Percentiles rank a stretch among this genome's conserved stretches.
These are phyloP conservation scores for Colletotrichum ledebouriae DNA, from an alignment of 2,329 filamentous ascomycete genomes.

Conservation along the genomic window DNA sequence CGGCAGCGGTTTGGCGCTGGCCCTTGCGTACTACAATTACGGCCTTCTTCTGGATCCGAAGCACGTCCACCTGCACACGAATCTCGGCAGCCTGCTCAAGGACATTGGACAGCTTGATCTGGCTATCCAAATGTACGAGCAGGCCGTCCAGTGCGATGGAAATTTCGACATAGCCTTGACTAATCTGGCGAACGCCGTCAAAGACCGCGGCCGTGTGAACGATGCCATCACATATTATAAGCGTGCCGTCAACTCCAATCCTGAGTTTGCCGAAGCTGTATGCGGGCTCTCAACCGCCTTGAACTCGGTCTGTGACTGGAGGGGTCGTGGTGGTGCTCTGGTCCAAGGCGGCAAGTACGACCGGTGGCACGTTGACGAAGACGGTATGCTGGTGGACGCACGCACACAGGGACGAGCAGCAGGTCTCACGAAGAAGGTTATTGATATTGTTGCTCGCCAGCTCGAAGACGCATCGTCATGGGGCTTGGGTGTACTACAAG, in stretches of 20 bases:
- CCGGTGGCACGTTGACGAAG: constrained; percentile 91
- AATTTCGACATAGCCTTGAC: constrained; percentile 97
- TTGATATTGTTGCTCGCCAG: constrained; percentile 91
- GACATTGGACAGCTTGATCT: constrained; percentile 93
- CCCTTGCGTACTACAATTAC: constrained; percentile 95
- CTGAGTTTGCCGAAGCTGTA: constrained; percentile 95
- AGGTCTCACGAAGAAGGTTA: constrained; percentile 91
- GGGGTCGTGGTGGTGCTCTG: constrained; percentile 86
- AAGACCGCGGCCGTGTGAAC: constrained; percentile 91
- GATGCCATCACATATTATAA: constrained; percentile 95
- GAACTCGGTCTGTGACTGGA: constrained; percentile 97
- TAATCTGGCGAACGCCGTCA: constrained; percentile 96
- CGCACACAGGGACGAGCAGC: constrained; percentile 70
- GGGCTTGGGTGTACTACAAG: constrained; percentile 80
- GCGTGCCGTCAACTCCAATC: constrained; percentile 90
- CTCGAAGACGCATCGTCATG: constrained; percentile 87
- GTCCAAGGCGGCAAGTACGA: constrained; percentile 81
- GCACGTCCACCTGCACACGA: constrained; percentile 97
- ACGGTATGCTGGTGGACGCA: constrained; percentile 85
- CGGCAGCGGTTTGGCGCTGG: constrained; percentile 89
- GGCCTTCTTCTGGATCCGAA: constrained; percentile 87
- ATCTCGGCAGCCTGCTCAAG: constrained; percentile 93
- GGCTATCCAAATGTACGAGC: constrained; percentile 97
- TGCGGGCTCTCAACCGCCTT: constrained; percentile 95
- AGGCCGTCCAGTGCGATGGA: constrained; percentile 91